Base-by-base conservation (phyloP, 768 basidiomycete species). In the Amanita exitialis region DNA sequence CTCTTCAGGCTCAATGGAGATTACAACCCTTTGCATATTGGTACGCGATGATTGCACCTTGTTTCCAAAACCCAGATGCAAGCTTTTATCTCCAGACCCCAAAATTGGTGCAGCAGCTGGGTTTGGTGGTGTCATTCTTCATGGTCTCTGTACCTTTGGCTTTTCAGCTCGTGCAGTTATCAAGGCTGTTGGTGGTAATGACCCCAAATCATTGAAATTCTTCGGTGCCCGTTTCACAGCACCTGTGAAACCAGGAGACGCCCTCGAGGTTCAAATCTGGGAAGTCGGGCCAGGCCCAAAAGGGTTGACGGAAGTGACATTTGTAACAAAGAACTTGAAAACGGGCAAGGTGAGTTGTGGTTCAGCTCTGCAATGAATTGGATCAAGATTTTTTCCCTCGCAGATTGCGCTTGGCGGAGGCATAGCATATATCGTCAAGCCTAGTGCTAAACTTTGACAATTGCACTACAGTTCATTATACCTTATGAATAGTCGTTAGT, bases 101-200 rank as follows among this genome's bases (percentile, higher is more conserved):
- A 63, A 59, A 12, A 79, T 88, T 35, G 90, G 89, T n/a, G 63
- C 79, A 56, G 72, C 70, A 6, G 73, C 81, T 15, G 88, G 89
- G 9, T 92, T 94, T 59, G 87, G 87, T 2, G 90, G 83, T 44
- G 80, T 84, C 34, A 91, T 94, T 58, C 75, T 93, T 2, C 90
- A 94, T 60, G 90, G 90, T 25, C 73, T 93, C 21, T 82, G 85
- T 16, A 79, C 84, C 0, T 92, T 78, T 61, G 90, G 90, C 8
- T 90, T 90, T 61, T 85, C 74, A 6, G 91, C 87, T 3, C 81
- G 90, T 38, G 86, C 80, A 1, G 66, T 93, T 49, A 71, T 94
- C 54, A 74, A 75, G 52, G 72, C 74, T 1, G 73, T 83, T 10
- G 87, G 79, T 0, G 75, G 72, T 0, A 75, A 76, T 39, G 78